Base-by-base conservation (phyloP, 1,284 basidiomycete genomes). In the Boletellus deceptivus region DNA sequence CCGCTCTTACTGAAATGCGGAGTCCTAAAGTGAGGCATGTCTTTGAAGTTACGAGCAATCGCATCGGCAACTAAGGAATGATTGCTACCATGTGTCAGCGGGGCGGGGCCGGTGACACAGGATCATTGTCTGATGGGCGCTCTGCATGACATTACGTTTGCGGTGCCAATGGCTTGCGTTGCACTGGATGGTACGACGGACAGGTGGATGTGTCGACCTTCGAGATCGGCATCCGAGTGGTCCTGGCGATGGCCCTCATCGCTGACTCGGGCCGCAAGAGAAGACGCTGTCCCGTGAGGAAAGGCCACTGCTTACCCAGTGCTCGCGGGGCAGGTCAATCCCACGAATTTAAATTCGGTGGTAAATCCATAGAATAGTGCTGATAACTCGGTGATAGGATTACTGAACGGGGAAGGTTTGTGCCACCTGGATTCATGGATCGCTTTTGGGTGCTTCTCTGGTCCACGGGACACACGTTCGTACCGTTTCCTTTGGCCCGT, bases 341-440 rank as follows among this genome's bases (percentile, higher is more conserved):
- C 43, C 61, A 62, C 53, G 59, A 34, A 35, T 43, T 33, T 47
- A 43, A 43, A 43, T 43, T 25, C 43, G 53, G 54, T 37, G 41
- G 61, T 52, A 60, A 58, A 64, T 54, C 54, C 52, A 49, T 50
- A 54, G 38, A 40, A 40, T 27, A 29, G 50, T 46, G 61, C 37
- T 18, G 50, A 50, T 60, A 66, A 33, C 6, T 49, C 61, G 63
- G 63, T 41, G 54, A 60, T 67, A 60, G 4, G 20, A 46, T 22
- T 22, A 46, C 50, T 25, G 43, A 53, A 55, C 11, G 36, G 48
- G 53, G 54, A 56, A 43, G 14, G 2, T 16, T 34, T 46, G 37
- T 55, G 48, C 49, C 47, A 46, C 43, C 40, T 17, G 22, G 29
- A 43, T 45, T 6, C 17, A 11, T 20, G 18, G 4, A 18, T 31